Conservation (phyloP, 1,284 basidiomycete species). For the Gomphus bonarii region DNA sequence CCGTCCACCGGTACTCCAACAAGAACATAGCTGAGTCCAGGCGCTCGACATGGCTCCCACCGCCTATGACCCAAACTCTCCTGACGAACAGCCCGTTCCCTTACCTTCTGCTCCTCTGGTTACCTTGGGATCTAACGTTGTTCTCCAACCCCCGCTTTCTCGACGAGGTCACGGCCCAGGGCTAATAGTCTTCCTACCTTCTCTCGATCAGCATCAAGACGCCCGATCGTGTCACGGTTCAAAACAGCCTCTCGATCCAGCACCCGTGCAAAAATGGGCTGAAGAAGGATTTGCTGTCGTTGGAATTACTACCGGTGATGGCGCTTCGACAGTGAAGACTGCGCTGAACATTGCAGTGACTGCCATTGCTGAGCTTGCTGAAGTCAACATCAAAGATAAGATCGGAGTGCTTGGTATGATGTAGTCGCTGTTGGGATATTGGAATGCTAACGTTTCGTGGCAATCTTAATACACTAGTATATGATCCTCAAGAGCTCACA, state of each 20-base stretch:
- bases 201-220: neutral
- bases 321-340: neutral
- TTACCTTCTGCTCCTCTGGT: constrained; percentile 7
- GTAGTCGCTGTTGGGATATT: no score
- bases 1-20: no score
- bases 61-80: constrained; percentile 5
- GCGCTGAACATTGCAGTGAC: neutral
- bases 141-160: constrained; percentile 6
- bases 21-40: no score
- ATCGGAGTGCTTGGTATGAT: constrained; percentile 9
- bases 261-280: constrained; percentile 11
- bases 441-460: no score
- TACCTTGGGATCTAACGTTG: neutral
- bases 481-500: neutral
- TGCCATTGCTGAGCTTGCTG: neutral
- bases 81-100: constrained; percentile 7
- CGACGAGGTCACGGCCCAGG: constrained; percentile 11
- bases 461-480: no score
- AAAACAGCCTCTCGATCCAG: constrained; percentile 1
- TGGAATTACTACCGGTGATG: neutral
- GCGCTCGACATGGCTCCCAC: constrained; percentile 6
- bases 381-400: constrained; percentile 8
- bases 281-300: constrained; percentile 10
- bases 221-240: no score
- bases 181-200: constrained; percentile 4